These are phyloP conservation scores for Penicillium sp. DNA, from an alignment of 2,329 filamentous ascomycete species.

Conservation along the genomic window DNA sequence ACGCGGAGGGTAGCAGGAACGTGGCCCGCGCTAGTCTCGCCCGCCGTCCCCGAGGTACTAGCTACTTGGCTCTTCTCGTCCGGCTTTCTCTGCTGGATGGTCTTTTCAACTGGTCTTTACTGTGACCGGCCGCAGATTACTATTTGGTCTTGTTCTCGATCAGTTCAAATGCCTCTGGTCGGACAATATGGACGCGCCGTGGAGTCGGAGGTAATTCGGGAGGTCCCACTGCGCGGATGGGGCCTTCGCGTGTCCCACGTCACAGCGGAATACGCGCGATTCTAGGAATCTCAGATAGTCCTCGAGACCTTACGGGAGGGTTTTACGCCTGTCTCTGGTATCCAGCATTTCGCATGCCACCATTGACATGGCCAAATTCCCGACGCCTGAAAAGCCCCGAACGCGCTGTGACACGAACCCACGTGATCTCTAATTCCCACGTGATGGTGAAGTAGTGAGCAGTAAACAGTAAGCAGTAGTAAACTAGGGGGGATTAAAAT, in stretches of 20 bases:
- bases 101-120: not conserved
- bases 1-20: slow-evolving; percentile 35
- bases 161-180: not conserved
- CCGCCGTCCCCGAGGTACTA: slow-evolving; percentile 16
- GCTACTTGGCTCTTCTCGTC: slow-evolving; percentile 6
- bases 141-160: not conserved
- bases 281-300: slow-evolving; percentile 1
- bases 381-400: not conserved
- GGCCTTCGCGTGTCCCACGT: slow-evolving; percentile 26
- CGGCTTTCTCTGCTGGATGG: not conserved
- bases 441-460: not conserved
- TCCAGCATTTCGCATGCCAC: slow-evolving; percentile 11
- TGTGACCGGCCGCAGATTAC: not conserved
- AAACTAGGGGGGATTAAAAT: no score
- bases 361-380: not conserved
- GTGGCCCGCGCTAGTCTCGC: slow-evolving; percentile 31
- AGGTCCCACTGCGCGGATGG: slow-evolving; percentile 23
- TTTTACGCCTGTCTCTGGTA: slow-evolving; percentile 4
- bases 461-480: no score
- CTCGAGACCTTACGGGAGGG: not conserved
- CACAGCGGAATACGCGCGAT: slow-evolving; percentile 22
- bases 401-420: slow-evolving; percentile 25
- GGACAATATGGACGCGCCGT: slow-evolving; percentile 11
- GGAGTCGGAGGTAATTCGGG: slow-evolving; percentile 18
- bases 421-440: slow-evolving; percentile 20